Base-by-base conservation (phyloP, 2,329 filamentous ascomycete species). In the Sphaerulina populicola region DNA sequence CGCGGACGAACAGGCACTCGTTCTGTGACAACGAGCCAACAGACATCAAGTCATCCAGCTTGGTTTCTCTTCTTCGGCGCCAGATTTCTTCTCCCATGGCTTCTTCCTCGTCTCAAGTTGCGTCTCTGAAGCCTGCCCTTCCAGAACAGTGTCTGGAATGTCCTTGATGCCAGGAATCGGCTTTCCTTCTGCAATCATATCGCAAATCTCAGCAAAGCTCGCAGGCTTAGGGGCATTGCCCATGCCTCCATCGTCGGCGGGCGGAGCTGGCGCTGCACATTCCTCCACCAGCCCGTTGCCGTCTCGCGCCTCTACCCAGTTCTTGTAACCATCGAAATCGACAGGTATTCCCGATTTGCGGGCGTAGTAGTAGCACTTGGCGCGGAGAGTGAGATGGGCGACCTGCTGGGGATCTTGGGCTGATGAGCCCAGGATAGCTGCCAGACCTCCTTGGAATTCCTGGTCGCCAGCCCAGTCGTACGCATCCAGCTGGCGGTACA, bases 101-200 rank as follows among this genome's bases (percentile, higher is more conserved):
- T 85, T 85, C 63, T 70, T 75, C 59, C 82, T 73, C 59, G 69
- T 73, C n/a, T 71, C 63, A 18, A 73, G 74, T n/a, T 71, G 72
- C 48, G 74, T 73, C 44, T 74, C 67, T 18, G 77, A 78, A 54
- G 85, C 83, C 54, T 87, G 79, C 4, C 85, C 84, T 48, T 81
- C 76, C 15, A 90, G 74, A 4, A 95, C 74, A 0, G 84, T 93
- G 59, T 88, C 80, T 4, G 90, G 88, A 47, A 96, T 91, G 57
- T 94, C 81, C 60, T 83, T 82, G 63, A 96, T 94, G 0, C 90
- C 90, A 1, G 89, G 88, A 39, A 96, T 85, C 0, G 86, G 83
- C 60, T 88, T 82, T 47, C 88, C 88, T 27, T 81, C 83, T 21
- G 87, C 86, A 48, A 96, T 86, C 49, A 94, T 78, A 62, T 88